Conservation (phyloP, 768 basidiomycete genomes). For the Ephemerocybe angulata region DNA sequence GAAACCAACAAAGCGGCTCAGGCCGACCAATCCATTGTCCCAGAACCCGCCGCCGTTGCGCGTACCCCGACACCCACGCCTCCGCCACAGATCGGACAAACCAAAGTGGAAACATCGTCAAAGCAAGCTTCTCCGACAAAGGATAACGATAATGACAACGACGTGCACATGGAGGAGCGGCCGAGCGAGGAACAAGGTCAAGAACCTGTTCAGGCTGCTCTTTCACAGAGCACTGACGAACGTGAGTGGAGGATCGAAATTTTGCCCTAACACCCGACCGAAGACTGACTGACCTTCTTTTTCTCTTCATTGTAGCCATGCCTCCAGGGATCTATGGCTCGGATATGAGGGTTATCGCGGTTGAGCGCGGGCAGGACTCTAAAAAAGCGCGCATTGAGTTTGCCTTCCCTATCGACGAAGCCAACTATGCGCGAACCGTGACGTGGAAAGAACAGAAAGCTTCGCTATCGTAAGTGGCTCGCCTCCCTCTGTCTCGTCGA, state of each 20-base stretch:
- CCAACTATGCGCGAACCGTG: constrained; percentile 22
- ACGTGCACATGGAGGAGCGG: too few species aligned
- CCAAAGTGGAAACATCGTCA: too few species aligned
- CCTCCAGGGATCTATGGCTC: constrained; percentile 17
- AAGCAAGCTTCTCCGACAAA: too few species aligned
- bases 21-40: too few species aligned
- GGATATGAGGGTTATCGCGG: constrained; percentile 13
- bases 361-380: constrained; percentile 11
- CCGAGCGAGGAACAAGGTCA: neutral
- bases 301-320: too few species aligned
- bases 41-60: too few species aligned
- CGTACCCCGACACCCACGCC: too few species aligned
- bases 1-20: too few species aligned
- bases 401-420: constrained; percentile 22
- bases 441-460: constrained; percentile 34
- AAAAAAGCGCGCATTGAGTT: constrained; percentile 16
- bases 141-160: too few species aligned
- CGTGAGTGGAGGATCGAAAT: too few species aligned
- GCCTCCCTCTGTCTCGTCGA: neutral
- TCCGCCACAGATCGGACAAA: too few species aligned
- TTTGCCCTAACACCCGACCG: neutral
- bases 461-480: constrained; percentile 26
- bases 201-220: neutral
- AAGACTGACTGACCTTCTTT: neutral
- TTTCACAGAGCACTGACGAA: neutral